Evolutionary conservation across 2,329 filamentous ascomycete species (phyloP).

Genomic region (Bimuria novae-zelandiae): DNA sequence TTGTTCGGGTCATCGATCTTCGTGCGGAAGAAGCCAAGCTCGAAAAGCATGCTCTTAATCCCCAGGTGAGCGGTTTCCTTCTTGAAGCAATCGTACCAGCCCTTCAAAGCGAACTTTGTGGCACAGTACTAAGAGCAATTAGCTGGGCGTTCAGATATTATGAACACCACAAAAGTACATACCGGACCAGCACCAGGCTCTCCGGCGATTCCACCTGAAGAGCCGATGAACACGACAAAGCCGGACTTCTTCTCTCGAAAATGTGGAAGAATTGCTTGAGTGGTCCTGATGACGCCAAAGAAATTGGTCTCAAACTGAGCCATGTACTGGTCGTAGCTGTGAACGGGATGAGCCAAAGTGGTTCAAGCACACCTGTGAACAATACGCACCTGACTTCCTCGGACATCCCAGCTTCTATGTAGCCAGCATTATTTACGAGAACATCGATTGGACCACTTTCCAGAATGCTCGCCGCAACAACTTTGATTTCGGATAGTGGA

Average conservation of each 20-base stretch:
- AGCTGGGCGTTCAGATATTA: no score
- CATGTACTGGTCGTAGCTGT: background rate
- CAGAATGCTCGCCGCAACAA: conserved; percentile 33
- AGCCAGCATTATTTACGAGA: conserved; percentile 57
- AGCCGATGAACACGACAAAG: conserved; percentile 44
- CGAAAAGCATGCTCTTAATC: conserved; percentile 42
- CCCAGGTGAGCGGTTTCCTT: conserved; percentile 25
- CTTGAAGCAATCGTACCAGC: background rate
- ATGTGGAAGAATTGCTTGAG: conserved; percentile 25
- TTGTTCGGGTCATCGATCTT: conserved; percentile 30
- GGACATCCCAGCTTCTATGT: conserved; percentile 22
- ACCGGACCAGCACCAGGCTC: conserved; percentile 24
- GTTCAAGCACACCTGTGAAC: no score
- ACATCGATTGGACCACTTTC: conserved; percentile 46
- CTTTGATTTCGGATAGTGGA: conserved; percentile 29
- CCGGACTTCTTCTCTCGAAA: conserved; percentile 45
- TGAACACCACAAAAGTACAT: no score
- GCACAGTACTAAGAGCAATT: no score
- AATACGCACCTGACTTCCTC: background rate
- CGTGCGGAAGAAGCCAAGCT: conserved; percentile 46
- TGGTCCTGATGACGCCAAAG: conserved; percentile 11
- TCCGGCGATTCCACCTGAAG: background rate
- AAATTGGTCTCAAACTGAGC: conserved; percentile 15
- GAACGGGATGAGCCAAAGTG: no score
- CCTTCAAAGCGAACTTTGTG: conserved; percentile 16